Evolutionary conservation across 495 filamentous ascomycete species (phyloP).

Genomic region (Penicillium paxilli): DNA sequence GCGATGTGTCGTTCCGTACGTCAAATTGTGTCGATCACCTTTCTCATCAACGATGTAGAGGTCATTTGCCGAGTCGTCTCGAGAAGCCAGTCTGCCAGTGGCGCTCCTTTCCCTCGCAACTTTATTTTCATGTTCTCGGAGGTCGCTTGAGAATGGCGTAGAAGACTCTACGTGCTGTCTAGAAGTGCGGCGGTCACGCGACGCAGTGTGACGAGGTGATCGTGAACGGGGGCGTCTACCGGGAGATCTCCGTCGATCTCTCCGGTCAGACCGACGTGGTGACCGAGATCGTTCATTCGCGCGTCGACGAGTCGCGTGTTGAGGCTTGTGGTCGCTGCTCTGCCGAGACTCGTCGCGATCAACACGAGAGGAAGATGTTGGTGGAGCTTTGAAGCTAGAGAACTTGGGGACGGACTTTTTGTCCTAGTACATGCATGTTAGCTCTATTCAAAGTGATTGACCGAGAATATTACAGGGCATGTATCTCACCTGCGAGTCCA

Average conservation of each 20-base stretch:
- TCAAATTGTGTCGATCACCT: constrained; percentile 62
- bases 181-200: not conserved
- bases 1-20: constrained; percentile 60
- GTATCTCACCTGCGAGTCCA: constrained; percentile 40
- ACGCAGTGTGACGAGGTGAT: not conserved
- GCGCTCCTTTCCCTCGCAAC: not conserved
- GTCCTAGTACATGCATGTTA: constrained; percentile 24
- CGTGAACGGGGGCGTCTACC: not conserved
- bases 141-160: not conserved
- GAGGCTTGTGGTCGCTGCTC: constrained; percentile 22
- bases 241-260: not conserved
- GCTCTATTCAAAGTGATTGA: not conserved
- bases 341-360: constrained; percentile 13
- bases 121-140: not conserved
- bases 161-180: not conserved
- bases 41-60: constrained; percentile 53
- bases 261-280: not conserved
- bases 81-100: not conserved
- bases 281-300: constrained; percentile 28
- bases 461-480: not conserved
- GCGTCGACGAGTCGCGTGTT: constrained; percentile 22
- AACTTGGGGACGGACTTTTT: constrained; percentile 61
- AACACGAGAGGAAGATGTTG: constrained; percentile 19
- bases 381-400: constrained; percentile 63
- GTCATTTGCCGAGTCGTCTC: not conserved